Evolutionary conservation across 805 yeast species (phyloP), one percentile per base, ranked within the genome.

Genomic region (Ogataea sp.): DNA sequence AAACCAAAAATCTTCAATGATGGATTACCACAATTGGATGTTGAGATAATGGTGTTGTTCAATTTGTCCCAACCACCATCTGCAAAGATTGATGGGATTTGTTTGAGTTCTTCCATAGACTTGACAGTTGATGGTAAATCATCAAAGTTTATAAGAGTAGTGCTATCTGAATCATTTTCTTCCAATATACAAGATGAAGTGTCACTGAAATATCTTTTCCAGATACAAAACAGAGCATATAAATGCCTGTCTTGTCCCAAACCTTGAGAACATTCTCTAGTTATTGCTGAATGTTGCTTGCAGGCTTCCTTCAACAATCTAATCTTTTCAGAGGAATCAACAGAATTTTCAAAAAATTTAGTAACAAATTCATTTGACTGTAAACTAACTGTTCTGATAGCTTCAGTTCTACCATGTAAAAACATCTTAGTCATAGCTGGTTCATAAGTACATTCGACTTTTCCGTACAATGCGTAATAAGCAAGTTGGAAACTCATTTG

Each of bases 401-500:
- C 95, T 60, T 88, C 97, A 1, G 97, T 88, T 58, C 97, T 73
- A 10, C 96, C 97, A 55, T 88, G 95, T 46, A 81, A 71, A 56
- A 80, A 88, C 43, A 67, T 68, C 59, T 88, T 88, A 4, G 96
- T 89, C 97, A 88, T 88, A 8, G 96, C 96, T 2, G 97, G 97
- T 62, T 88, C 97, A 58, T 88, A 88, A 6, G 95, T 86, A 47
- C 94, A 84, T 59, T 87, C 97, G 30, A 87, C 90, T 55, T 83
- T 84, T 36, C 97, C 96, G 56, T 88, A 88, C 29, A 88, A 69
- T 0, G 96, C 94, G 55, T 85, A 88, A 59, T 87, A 88, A 4
- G 95, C 87, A 8, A 93, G 85, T 61, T 88, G 96, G 67, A 87
- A 86, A 20, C 88, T 82, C 90, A 88, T 86, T 59, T 88, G 97